Conservation (phyloP, 1,284 basidiomycete species). For the Apiotrichum veenhuisii region DNA sequence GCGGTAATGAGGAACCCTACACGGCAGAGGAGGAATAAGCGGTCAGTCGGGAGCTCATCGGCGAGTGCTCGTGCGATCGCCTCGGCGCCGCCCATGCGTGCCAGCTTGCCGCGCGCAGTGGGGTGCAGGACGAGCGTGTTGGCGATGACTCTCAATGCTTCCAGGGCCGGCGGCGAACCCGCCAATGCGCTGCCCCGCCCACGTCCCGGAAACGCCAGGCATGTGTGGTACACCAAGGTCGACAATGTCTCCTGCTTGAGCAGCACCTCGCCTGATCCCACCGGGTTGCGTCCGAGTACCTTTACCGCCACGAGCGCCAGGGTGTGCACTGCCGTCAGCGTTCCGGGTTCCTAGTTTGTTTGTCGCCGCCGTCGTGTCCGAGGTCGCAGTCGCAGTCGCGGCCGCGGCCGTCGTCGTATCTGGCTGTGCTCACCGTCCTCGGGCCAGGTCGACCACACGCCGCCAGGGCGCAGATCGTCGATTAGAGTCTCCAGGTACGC, state of each 20-base stretch:
- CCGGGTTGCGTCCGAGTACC: constrained; percentile 65
- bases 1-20: constrained; percentile 43
- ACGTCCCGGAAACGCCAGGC: constrained; percentile 21
- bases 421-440: constrained; percentile 26
- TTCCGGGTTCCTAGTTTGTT: background rate
- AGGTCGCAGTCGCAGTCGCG: too few species aligned
- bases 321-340: constrained; percentile 21
- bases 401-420: too few species aligned
- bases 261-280: constrained; percentile 62
- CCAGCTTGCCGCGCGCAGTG: constrained; percentile 24
- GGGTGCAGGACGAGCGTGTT: constrained; percentile 39
- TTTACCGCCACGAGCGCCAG: constrained; percentile 69
- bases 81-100: constrained; percentile 21
- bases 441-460: constrained; percentile 31
- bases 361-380: too few species aligned
- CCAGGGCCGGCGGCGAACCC: constrained; percentile 14
- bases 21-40: constrained; percentile 40
- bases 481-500: constrained; percentile 57
- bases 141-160: constrained; percentile 37
- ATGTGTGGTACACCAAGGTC: constrained; percentile 35
- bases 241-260: constrained; percentile 42
- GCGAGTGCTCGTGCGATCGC: constrained; percentile 33
- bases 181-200: background rate
- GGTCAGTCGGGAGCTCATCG: constrained; percentile 20
- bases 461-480: constrained; percentile 59